Conservation (phyloP, 371 early-diverging fungal genomes). For the Chytridium lagenaria region DNA sequence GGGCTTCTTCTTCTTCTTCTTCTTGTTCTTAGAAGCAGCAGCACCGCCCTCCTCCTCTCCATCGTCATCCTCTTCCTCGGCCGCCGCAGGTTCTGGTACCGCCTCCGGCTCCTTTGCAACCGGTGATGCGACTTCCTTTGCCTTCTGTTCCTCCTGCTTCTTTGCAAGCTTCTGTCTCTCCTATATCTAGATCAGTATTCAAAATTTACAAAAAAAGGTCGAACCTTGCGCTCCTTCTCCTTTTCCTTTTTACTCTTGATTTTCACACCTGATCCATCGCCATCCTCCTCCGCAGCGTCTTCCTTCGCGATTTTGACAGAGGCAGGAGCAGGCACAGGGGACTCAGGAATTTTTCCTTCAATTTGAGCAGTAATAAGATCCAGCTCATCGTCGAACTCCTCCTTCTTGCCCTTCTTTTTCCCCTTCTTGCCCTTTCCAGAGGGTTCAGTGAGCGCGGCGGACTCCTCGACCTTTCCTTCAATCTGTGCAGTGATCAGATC, state of each 20-base stretch:
- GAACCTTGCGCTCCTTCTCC: constrained; percentile 58
- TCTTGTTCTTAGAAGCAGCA: constrained; percentile 39
- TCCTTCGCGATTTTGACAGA: constrained; percentile 24
- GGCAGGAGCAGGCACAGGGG: constrained; percentile 9
- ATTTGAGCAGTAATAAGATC: constrained; percentile 25
- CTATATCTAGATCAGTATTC: not conserved
- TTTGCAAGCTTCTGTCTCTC: constrained; percentile 54
- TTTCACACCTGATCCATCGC: constrained; percentile 28
- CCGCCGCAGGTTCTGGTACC: constrained; percentile 6
- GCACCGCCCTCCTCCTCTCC: constrained; percentile 35
- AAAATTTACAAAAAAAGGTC: not conserved
- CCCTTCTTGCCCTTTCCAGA: constrained; percentile 21
- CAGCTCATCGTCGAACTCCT: constrained; percentile 26
- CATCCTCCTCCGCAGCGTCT: constrained; percentile 35
- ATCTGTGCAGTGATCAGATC: not conserved
- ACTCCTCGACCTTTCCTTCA: constrained; percentile 17
- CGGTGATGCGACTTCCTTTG: constrained; percentile 27
- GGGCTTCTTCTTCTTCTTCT: constrained; percentile 42
- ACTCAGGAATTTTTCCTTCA: constrained; percentile 25
- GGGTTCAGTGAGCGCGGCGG: constrained; percentile 16
- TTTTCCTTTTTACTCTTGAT: constrained; percentile 64
- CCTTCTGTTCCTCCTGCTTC: constrained; percentile 41
- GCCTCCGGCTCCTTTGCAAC: constrained; percentile 15
- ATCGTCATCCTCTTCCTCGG: constrained; percentile 29
- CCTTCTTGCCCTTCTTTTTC: constrained; percentile 25